These are phyloP conservation scores for Scedosporium apiospermum DNA, from an alignment of 2,329 filamentous ascomycete genomes.

Conservation along the genomic window DNA sequence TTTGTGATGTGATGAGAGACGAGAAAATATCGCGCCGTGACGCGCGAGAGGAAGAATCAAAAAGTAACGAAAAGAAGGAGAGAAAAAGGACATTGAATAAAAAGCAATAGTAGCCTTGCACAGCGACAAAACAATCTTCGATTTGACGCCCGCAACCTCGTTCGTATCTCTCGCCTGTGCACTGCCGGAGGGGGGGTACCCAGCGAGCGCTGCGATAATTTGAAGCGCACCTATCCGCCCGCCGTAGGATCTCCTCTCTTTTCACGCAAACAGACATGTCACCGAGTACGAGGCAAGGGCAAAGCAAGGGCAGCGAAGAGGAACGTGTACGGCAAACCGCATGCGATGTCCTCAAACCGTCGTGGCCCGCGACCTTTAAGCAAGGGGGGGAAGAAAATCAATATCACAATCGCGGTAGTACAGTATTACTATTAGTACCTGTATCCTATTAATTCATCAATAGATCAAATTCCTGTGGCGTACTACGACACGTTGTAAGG, in stretches of 20 bases:
- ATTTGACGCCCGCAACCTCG: too few species aligned
- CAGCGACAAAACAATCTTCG: neutral
- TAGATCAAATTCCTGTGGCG: too few species aligned
- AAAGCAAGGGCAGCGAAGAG: neutral
- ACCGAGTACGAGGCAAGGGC: neutral
- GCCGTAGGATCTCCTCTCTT: neutral
- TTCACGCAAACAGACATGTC: neutral
- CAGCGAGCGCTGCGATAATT: too few species aligned
- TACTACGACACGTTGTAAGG: neutral
- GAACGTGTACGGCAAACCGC: neutral
- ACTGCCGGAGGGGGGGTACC: neutral
- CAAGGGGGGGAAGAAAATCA: neutral
- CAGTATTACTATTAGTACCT: neutral
- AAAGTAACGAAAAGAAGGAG: neutral
- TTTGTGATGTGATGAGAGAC: neutral
- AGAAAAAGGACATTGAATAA: too few species aligned
- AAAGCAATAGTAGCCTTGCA: neutral
- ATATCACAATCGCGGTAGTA: too few species aligned
- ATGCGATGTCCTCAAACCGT: neutral
- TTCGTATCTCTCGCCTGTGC: neutral
- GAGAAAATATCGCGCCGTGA: neutral
- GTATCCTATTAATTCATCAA: neutral
- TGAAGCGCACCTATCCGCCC: too few species aligned
- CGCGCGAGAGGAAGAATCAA: neutral
- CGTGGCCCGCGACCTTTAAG: neutral